These are phyloP conservation scores for Clarireedia hainanense DNA, from an alignment of 2,329 filamentous ascomycete genomes.

Conservation along the genomic window DNA sequence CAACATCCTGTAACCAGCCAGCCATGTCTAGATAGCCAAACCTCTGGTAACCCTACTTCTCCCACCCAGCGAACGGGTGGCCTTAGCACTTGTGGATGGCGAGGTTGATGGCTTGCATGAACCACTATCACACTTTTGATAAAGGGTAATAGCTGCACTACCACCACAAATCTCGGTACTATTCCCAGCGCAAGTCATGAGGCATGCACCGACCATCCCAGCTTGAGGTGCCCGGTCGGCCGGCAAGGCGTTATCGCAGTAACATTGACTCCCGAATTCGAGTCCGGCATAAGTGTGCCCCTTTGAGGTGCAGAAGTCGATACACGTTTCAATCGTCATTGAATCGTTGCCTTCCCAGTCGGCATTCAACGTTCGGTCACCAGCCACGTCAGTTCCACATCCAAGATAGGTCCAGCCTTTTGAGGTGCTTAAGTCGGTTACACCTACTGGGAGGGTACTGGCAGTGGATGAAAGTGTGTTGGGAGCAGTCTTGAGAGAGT, in stretches of 20 bases:
- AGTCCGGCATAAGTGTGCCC: conserved; percentile 7
- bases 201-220: neutral
- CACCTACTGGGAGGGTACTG: neutral
- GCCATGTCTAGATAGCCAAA: neutral
- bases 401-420: conserved; percentile 8
- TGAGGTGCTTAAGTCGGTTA: neutral
- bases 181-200: conserved; percentile 6
- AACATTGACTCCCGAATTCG: conserved; percentile 7
- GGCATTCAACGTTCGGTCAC: conserved; percentile 1
- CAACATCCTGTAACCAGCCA: neutral
- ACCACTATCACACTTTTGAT: neutral
- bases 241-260: neutral
- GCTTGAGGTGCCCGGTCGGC: neutral
- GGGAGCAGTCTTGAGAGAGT: neutral
- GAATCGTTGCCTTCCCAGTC: neutral
- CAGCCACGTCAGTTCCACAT: neutral
- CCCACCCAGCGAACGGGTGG: neutral
- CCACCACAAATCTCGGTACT: conserved; percentile 7
- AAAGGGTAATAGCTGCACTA: conserved; percentile 2
- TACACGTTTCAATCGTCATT: conserved; percentile 5
- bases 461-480: neutral
- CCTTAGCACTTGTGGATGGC: neutral
- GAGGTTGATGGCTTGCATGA: neutral
- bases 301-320: conserved; percentile 1
- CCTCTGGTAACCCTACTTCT: neutral